Conservation (phyloP, 2,329 filamentous ascomycete genomes). For the Fusarium pseudograminearum region DNA sequence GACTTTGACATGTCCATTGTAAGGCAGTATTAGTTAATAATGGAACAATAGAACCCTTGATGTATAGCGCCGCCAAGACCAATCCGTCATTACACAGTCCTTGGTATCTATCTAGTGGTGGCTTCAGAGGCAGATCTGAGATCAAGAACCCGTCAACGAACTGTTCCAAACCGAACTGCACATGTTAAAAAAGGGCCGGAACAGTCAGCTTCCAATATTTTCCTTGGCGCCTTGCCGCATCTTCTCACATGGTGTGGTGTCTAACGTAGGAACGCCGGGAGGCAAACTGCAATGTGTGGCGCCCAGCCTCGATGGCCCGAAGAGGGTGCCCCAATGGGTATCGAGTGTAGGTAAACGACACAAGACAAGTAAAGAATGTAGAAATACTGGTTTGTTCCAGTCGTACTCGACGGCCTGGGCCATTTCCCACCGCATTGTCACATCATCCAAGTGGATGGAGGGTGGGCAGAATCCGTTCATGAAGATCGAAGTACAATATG, state of each 20-base stretch:
- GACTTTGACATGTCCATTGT: conserved; percentile 21
- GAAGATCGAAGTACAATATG: background rate
- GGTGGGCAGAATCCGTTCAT: conserved; percentile 4
- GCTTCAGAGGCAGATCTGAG: conserved; percentile 28
- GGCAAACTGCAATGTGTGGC: conserved; percentile 41
- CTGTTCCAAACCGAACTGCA: conserved; percentile 15
- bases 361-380: conserved; percentile 4
- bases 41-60: conserved; percentile 31
- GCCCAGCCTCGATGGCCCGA: conserved; percentile 34
- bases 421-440: conserved; percentile 6
- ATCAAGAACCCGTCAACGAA: conserved; percentile 18
- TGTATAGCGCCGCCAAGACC: conserved; percentile 14
- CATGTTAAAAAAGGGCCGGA: conserved; percentile 16
- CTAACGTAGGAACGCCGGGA: conserved; percentile 32
- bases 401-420: conserved; percentile 21
- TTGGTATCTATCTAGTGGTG: conserved; percentile 26
- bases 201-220: conserved; percentile 26
- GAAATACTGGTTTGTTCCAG: conserved; percentile 11
- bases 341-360: conserved; percentile 12
- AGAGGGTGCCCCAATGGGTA: conserved; percentile 16
- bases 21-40: conserved; percentile 1
- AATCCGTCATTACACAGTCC: conserved; percentile 17
- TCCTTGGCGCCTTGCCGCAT: conserved; percentile 30
- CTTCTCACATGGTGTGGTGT: conserved; percentile 34
- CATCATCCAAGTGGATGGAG: conserved; percentile 8